phyloP scores from a whole-genome alignment of 176 grass and related monocot genomes.

The Triticum turgidum region DNA sequence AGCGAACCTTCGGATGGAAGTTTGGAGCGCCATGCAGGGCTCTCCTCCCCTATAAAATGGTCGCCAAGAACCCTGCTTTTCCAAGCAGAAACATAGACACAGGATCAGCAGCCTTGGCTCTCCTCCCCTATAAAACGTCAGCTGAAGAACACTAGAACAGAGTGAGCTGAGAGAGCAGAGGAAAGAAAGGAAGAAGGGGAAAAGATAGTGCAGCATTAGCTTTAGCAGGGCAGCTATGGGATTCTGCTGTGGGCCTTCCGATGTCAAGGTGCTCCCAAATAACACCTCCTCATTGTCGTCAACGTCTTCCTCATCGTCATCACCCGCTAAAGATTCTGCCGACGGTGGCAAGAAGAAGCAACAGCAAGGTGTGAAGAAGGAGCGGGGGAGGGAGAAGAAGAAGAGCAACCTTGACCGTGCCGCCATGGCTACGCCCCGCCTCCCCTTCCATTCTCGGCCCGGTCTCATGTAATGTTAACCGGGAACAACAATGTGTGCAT shows the following conservation, averaged over 20 bases:
- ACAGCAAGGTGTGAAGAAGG: background rate
- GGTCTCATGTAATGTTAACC: background rate
- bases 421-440: background rate
- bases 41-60: background rate
- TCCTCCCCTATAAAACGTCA: too few species aligned
- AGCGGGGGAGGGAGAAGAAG: background rate
- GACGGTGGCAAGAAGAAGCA: background rate
- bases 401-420: slow-evolving; percentile 18
- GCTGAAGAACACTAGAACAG: background rate
- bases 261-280: slow-evolving; percentile 34
- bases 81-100: background rate
- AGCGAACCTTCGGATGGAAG: background rate
- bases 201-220: background rate
- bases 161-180: background rate
- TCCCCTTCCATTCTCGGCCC: slow-evolving; percentile 35
- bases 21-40: background rate
- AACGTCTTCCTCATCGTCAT: background rate
- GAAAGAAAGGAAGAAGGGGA: background rate
- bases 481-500: background rate
- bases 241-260: slow-evolving; percentile 25
- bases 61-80: background rate
- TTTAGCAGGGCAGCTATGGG: slow-evolving; percentile 6
- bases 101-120: too few species aligned
- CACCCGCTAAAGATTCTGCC: background rate
- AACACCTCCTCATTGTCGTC: background rate